Percentiles rank a stretch among this genome's conserved stretches.
These are phyloP conservation scores for Esteya vermicola DNA, from an alignment of 2,329 filamentous ascomycete species.

Conservation along the genomic window DNA sequence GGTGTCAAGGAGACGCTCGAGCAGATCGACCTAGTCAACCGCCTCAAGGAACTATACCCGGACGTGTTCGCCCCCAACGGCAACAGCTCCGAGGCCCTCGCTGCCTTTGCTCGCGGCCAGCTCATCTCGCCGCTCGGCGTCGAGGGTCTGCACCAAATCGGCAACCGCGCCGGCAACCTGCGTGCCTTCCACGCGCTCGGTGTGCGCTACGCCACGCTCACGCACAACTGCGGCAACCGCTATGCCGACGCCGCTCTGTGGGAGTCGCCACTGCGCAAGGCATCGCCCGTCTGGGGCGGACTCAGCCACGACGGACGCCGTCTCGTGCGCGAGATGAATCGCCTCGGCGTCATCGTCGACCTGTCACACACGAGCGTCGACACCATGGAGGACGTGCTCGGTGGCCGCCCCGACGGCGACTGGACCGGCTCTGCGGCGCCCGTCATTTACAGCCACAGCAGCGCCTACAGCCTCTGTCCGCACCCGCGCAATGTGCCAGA, in stretches of 20 bases:
- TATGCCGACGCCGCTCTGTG: constrained; percentile 74
- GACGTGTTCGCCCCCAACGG: constrained; percentile 50
- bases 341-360: constrained; percentile 88
- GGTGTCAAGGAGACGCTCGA: constrained; percentile 38
- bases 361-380: constrained; percentile 62
- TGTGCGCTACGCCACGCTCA: constrained; percentile 77
- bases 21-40: constrained; percentile 60
- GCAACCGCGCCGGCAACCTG: constrained; percentile 65
- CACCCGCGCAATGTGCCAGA: constrained; percentile 88
- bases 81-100: constrained; percentile 45
- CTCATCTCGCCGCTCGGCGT: constrained; percentile 69
- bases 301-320: constrained; percentile 55
- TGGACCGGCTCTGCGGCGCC: constrained; percentile 68
- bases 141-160: constrained; percentile 87
- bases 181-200: constrained; percentile 65
- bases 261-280: constrained; percentile 33
- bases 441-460: constrained; percentile 81
- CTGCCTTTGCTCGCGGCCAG: constrained; percentile 42
- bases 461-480: constrained; percentile 64
- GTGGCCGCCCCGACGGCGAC: constrained; percentile 31
- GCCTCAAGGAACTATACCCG: constrained; percentile 50
- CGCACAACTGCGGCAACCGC: constrained; percentile 84
- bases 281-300: constrained; percentile 52
- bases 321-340: constrained; percentile 80
- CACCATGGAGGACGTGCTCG: constrained; percentile 75